phyloP scores from a whole-genome alignment of 148 eudicot genomes.

The Arbutus unedo region DNA sequence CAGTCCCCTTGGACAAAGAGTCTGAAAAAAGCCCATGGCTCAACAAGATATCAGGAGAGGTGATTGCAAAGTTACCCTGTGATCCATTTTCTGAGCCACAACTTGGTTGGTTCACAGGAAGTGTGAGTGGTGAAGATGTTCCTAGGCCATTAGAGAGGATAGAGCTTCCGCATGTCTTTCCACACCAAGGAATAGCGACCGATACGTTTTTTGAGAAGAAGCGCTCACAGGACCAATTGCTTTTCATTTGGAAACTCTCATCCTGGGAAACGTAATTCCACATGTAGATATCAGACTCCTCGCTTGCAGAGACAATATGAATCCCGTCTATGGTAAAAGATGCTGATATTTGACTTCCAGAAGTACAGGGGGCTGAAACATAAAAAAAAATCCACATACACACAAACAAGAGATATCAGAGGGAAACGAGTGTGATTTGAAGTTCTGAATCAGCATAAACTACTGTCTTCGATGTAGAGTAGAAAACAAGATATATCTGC shows the following conservation, averaged over 20 bases:
- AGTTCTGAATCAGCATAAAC: background rate
- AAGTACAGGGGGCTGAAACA: constrained; percentile 40
- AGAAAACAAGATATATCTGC: background rate
- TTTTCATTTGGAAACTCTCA: constrained; percentile 25
- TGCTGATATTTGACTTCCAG: constrained; percentile 54
- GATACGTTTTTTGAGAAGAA: constrained; percentile 56
- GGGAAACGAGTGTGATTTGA: background rate
- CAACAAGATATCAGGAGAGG: constrained; percentile 45
- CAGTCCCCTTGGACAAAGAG: constrained; percentile 53
- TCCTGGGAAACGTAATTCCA: constrained; percentile 51
- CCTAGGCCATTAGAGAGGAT: background rate
- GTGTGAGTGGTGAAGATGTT: background rate
- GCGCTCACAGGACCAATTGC: constrained; percentile 53
- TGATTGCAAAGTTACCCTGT: constrained; percentile 19
- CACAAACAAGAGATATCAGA: background rate
- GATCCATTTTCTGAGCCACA: constrained; percentile 19
- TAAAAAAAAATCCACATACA: background rate
- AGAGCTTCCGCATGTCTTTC: constrained; percentile 30
- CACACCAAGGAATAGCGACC: constrained; percentile 76
- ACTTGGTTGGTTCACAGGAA: background rate
- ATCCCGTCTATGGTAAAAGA: constrained; percentile 64
- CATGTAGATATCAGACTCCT: constrained; percentile 62
- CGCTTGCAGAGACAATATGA: constrained; percentile 66
- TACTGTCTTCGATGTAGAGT: background rate
- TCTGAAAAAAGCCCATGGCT: constrained; percentile 45